A percentile compares a stretch with the other conserved stretches of the same genome.
Evolutionary conservation across 768 basidiomycete species (phyloP).

Genomic region (Tephrocybe sp.): DNA sequence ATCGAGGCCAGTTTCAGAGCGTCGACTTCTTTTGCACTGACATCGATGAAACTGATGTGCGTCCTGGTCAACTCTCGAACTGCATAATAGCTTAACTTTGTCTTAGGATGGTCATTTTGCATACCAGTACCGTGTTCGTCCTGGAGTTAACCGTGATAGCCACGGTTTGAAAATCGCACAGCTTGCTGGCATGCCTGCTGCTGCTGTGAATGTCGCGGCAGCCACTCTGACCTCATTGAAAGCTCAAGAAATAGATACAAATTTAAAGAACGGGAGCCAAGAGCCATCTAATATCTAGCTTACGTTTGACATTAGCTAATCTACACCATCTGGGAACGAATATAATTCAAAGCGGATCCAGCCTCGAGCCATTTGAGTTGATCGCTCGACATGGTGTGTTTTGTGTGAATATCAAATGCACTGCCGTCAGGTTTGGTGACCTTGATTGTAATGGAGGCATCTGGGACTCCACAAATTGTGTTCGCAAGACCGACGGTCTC

Average conservation of each 20-base stretch:
- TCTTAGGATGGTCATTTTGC: slow-evolving; percentile 72
- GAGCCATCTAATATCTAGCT: slow-evolving; percentile 1
- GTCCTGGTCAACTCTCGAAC: slow-evolving; percentile 20
- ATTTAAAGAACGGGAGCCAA: background rate
- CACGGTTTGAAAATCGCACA: slow-evolving; percentile 90
- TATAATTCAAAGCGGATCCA: slow-evolving; percentile 89
- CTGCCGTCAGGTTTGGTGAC: slow-evolving; percentile 68
- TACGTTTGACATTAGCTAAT: background rate
- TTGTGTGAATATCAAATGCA: slow-evolving; percentile 64
- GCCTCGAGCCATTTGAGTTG: slow-evolving; percentile 88
- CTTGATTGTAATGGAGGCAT: slow-evolving; percentile 49
- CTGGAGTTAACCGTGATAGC: slow-evolving; percentile 87
- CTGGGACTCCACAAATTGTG: slow-evolving; percentile 49
- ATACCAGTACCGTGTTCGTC: slow-evolving; percentile 77
- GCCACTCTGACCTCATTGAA: slow-evolving; percentile 43
- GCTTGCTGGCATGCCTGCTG: slow-evolving; percentile 76
- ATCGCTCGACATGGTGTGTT: slow-evolving; percentile 88
- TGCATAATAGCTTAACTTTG: background rate
- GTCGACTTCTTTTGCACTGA: slow-evolving; percentile 90
- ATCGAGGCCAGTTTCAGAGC: slow-evolving; percentile 47
- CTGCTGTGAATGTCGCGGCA: slow-evolving; percentile 59
- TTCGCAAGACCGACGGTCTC: slow-evolving; percentile 82
- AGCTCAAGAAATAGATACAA: slow-evolving; percentile 14
- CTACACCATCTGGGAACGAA: slow-evolving; percentile 54
- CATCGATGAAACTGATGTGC: slow-evolving; percentile 73